Base-by-base conservation (phyloP, 805 yeast species). In the Candida peoriensis region DNA sequence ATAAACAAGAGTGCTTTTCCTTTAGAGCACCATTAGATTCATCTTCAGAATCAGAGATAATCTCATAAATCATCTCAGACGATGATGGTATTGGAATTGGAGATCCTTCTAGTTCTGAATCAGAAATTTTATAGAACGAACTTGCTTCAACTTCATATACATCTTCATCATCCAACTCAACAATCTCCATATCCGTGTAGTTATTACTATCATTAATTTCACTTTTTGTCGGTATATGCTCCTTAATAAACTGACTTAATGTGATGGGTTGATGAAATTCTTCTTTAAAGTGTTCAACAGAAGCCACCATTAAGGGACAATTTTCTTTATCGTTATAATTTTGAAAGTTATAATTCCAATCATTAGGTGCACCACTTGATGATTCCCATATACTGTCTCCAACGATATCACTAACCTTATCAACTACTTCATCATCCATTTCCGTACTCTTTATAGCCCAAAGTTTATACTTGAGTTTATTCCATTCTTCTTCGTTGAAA, bases 221-320 rank as follows among this genome's bases (percentile, higher is more conserved):
- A n/a, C 10, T 23, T 7, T 8, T 15, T 10, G 6, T n/a, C n/a
- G 20, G 20, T 4, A 11, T 25, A 12, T 9, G 17, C 12, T 25
- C 24, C 18, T 19, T 13, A 17, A 36, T 28, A 7, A 38, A n/a
- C 17, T 38, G 42, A 5, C 38, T 34, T 2, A 38, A 24, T 4
- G 42, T 32, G 18, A 38, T 25, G 3, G 38, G 38, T 8, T 35
- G 34, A n/a, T 34, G 25, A 15, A 38, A 15, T 3, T 34, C 36
- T 24, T 23, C 6, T 5, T 11, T 14, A 15, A 7, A 4, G 20
- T n/a, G 14, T 34, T 23, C 15, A 26, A 16, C 15, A 22, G 6
- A 17, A 9, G 11, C 36, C 36, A 33, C 4, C 27, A 12, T 17
- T n/a, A n/a, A n/a, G n/a, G n/a, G n/a, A n/a, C n/a, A n/a, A n/a